Conservation (phyloP, 1,284 basidiomycete genomes). For the Anthracocystis walkeri region DNA sequence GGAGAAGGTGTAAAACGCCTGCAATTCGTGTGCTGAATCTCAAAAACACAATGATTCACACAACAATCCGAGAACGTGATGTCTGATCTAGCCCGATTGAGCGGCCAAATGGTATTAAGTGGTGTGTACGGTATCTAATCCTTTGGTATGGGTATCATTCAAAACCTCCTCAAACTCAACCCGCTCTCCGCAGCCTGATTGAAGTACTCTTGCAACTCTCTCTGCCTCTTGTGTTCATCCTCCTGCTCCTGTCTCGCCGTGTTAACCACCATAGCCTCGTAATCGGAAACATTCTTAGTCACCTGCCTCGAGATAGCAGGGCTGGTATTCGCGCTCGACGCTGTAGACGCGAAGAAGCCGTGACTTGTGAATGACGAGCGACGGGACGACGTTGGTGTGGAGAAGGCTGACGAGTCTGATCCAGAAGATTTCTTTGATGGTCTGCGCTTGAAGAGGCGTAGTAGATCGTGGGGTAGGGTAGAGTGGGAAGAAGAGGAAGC, state of each 20-base stretch:
- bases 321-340: slow-evolving; percentile 39
- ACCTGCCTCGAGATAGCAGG: slow-evolving; percentile 42
- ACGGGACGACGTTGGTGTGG: slow-evolving; percentile 36
- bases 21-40: too few relatives aligned
- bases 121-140: slow-evolving; percentile 11
- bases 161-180: slow-evolving; percentile 36
- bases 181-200: slow-evolving; percentile 34
- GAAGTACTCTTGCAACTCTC: slow-evolving; percentile 32
- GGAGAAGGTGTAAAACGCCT: slow-evolving; percentile 23
- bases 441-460: slow-evolving; percentile 27
- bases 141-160: slow-evolving; percentile 12
- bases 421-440: slow-evolving; percentile 6
- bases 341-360: slow-evolving; percentile 30
- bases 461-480: slow-evolving; percentile 23
- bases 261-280: slow-evolving; percentile 29
- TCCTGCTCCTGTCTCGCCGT: slow-evolving; percentile 23
- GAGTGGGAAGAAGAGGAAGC: slow-evolving; percentile 10
- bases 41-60: neutral
- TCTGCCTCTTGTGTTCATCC: slow-evolving; percentile 35
- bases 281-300: slow-evolving; percentile 35
- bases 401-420: slow-evolving; percentile 31
- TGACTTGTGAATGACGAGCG: slow-evolving; percentile 39
- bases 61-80: neutral
- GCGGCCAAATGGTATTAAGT: slow-evolving; percentile 13
- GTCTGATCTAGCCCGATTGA: neutral